These are phyloP conservation scores for Yamadazyma phyllophila DNA, from an alignment of 805 yeast species.

Conservation along the genomic window DNA sequence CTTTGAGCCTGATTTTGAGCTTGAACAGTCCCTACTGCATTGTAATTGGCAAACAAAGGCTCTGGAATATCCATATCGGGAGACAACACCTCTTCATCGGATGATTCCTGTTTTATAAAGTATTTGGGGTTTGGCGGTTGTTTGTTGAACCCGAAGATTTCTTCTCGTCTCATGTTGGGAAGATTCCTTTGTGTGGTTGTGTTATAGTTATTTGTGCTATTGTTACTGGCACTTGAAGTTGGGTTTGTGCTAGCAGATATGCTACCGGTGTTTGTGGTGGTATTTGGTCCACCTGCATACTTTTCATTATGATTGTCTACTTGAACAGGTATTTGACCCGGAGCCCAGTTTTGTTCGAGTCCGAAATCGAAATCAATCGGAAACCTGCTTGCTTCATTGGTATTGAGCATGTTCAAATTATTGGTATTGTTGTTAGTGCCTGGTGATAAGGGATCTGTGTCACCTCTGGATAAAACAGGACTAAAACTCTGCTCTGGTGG, in stretches of 20 bases:
- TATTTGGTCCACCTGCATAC: background rate
- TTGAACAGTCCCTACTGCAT: background rate
- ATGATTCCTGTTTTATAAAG: constrained; percentile 7
- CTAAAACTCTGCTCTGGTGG: background rate
- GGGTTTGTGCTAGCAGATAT: background rate
- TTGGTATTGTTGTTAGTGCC: background rate
- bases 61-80: constrained; percentile 6
- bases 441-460: background rate
- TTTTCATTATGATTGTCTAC: background rate
- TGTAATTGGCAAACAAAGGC: background rate
- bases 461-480: background rate
- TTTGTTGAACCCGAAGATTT: background rate
- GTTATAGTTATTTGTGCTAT: background rate
- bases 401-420: no score
- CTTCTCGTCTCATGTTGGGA: background rate
- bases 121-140: background rate
- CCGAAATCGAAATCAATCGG: constrained; percentile 15
- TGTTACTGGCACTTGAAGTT: background rate
- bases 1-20: background rate
- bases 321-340: background rate
- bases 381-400: constrained; percentile 3
- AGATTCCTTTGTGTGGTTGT: background rate
- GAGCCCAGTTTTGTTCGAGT: background rate
- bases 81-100: constrained; percentile 9
- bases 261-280: background rate